Conservation (phyloP, 164 flowering plant genomes). For the Kingdonia uniflora region DNA sequence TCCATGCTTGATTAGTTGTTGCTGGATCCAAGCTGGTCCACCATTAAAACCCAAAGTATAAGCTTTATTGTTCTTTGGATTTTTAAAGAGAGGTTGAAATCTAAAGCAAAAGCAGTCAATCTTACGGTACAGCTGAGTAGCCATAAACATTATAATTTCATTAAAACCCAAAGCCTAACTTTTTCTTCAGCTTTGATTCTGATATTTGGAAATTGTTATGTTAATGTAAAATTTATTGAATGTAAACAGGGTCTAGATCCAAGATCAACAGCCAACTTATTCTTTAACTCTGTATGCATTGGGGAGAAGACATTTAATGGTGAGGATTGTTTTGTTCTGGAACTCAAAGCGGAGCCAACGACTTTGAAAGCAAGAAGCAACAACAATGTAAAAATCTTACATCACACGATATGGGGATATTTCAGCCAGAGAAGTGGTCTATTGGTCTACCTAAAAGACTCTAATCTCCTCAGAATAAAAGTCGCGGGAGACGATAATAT, state of each 20-base stretch:
- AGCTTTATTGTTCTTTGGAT: too few relatives aligned
- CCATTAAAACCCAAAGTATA: too few relatives aligned
- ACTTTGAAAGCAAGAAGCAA: conserved; percentile 63
- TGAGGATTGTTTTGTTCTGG: conserved; percentile 83
- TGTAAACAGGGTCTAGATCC: conserved; percentile 89
- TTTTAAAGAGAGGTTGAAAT: too few relatives aligned
- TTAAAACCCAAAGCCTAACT: too few relatives aligned
- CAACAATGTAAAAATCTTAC: conserved; percentile 57
- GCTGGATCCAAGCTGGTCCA: conserved; percentile 3
- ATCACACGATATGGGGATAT: conserved; percentile 87
- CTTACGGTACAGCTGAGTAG: too few relatives aligned
- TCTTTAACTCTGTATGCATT: conserved; percentile 57
- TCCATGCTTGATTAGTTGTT: not conserved
- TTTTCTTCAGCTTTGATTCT: too few relatives aligned
- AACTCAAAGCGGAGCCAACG: conserved; percentile 52
- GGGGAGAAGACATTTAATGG: conserved; percentile 65
- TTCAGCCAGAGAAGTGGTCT: conserved; percentile 92
- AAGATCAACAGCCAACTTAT: conserved; percentile 57
- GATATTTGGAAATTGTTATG: too few relatives aligned
- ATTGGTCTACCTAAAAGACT: conserved; percentile 57
- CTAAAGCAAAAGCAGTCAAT: too few relatives aligned
- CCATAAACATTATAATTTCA: too few relatives aligned
- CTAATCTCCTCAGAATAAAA: conserved; percentile 69
- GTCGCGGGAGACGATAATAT: conserved; percentile 32
- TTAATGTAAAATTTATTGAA: too few relatives aligned